Base-by-base conservation (phyloP, 148 eudicot genomes). In the Rhododendron kiyosumense region DNA sequence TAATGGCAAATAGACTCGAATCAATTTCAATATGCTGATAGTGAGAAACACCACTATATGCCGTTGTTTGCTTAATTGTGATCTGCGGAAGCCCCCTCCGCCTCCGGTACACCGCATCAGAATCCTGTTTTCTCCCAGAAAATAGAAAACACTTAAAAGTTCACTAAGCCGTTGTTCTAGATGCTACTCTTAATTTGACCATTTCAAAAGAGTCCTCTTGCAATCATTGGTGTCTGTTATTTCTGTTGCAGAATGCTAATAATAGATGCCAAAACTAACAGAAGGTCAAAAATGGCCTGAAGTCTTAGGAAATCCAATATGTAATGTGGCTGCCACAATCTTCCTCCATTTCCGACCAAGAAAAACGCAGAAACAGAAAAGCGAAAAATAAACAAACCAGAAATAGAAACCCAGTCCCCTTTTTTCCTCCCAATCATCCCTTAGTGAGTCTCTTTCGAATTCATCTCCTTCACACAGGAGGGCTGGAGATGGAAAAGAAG, bases 401-500 rank as follows among this genome's bases (percentile, higher is more conserved):
- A 32, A 28, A 34, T 52, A 14, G 59, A 52, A 12, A 52, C 15
- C 65, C 65, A 43, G 3, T 10, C 41, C 74, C 74, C 15, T 45
- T 41, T 82, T 82, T 82, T 17, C n/a, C 11, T 13, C 34, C 3
- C 57, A 45, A n/a, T 45, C 36, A 63, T 83, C 26, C 10, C 85
- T 52, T 30, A 8, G 2, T 26, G 41, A 8, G 7, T 79, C 59
- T 79, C 81, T 46, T 46, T 32, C n/a, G 10, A 65, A 26, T 45
- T 45, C 77, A 65, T 71, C 79, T 74, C 77, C 79, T 79, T 71
- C 57, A 18, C 30, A 3, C 79, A 69, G 85, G 85, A 83, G 85
- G 85, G 57, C 22, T 8, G 63, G 78, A 71, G 79, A 83, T 83
- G 85, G 85, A 48, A 48, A 83, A 83, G 79, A 69, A 71, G 46